Evolutionary conservation across 495 filamentous ascomycete species (phyloP).

Genomic region (Poronia punctata): DNA sequence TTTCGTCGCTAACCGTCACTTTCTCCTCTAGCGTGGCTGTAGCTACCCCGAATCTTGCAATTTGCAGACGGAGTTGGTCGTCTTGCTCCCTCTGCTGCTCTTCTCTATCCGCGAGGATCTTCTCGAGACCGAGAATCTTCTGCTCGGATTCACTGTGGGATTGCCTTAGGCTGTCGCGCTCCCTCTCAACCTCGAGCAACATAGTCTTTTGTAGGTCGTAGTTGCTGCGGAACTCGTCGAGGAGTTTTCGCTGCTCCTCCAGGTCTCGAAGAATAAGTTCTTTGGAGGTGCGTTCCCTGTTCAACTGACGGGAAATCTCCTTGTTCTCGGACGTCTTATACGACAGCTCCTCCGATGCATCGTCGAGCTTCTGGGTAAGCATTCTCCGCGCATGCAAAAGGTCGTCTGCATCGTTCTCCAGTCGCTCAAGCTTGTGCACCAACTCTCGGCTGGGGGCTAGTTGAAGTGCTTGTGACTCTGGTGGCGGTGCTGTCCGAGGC

Average conservation of each 20-base stretch:
- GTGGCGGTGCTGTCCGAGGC: conserved; percentile 8
- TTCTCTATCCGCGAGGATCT: conserved; percentile 26
- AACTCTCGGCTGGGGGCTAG: conserved; percentile 23
- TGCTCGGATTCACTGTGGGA: conserved; percentile 25
- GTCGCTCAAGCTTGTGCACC: conserved; percentile 32
- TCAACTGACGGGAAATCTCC: conserved; percentile 18
- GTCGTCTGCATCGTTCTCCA: conserved; percentile 32
- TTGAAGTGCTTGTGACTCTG: conserved; percentile 18
- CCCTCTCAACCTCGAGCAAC: conserved; percentile 35
- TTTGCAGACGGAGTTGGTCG: conserved; percentile 25
- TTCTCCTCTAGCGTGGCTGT: conserved; percentile 30
- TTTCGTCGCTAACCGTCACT: conserved; percentile 30
- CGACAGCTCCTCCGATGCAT: conserved; percentile 21
- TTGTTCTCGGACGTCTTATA: conserved; percentile 18
- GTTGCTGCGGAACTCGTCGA: conserved; percentile 38
- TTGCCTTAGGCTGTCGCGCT: conserved; percentile 29
- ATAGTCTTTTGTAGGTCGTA: conserved; percentile 29
- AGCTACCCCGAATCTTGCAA: conserved; percentile 28
- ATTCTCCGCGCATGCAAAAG: conserved; percentile 29
- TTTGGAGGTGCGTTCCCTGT: conserved; percentile 22
- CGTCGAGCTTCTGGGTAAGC: conserved; percentile 28
- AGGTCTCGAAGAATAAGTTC: conserved; percentile 28
- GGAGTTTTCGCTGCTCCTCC: conserved; percentile 33
- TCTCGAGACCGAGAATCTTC: conserved; percentile 25
- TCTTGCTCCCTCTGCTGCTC: conserved; percentile 33